Percentiles rank a stretch among this genome's conserved stretches.
Evolutionary conservation across 2,329 filamentous ascomycete genomes (phyloP).

Genomic region (Rosellinia necatrix): DNA sequence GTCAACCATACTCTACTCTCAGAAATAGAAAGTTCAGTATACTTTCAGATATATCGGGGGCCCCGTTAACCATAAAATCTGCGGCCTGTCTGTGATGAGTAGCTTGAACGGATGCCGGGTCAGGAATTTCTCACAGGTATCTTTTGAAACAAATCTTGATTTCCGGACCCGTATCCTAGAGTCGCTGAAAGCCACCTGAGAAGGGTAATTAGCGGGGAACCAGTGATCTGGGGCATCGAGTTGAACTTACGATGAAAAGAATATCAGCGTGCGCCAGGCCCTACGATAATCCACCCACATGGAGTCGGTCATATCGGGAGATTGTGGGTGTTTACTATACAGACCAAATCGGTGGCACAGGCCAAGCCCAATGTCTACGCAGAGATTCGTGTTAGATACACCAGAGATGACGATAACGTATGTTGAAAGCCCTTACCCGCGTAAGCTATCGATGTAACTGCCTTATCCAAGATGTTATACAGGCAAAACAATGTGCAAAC

Average conservation of each 20-base stretch:
- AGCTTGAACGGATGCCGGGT: background rate
- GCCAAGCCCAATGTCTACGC: background rate
- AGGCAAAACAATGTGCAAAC: background rate
- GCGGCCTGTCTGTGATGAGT: background rate
- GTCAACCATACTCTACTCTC: background rate
- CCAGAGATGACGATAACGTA: background rate
- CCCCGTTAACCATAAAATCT: background rate
- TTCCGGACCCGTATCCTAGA: background rate
- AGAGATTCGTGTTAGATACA: background rate
- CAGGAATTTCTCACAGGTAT: background rate
- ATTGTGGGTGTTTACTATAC: background rate
- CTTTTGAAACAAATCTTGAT: background rate
- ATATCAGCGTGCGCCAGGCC: background rate
- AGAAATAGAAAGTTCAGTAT: too few species aligned
- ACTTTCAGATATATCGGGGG: slow-evolving; percentile 1
- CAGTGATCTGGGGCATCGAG: background rate
- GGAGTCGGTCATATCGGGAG: background rate
- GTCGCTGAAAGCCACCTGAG: slow-evolving; percentile 2
- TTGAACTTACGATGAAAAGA: background rate
- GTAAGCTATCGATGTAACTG: background rate
- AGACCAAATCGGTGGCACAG: background rate
- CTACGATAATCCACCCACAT: slow-evolving; percentile 2
- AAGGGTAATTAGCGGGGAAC: background rate
- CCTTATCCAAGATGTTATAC: background rate
- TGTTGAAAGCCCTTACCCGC: background rate